Percentiles rank a stretch among this genome's conserved stretches.
phyloP scores from a whole-genome alignment of 306 rosid species.

The Alnus glutinosa region DNA sequence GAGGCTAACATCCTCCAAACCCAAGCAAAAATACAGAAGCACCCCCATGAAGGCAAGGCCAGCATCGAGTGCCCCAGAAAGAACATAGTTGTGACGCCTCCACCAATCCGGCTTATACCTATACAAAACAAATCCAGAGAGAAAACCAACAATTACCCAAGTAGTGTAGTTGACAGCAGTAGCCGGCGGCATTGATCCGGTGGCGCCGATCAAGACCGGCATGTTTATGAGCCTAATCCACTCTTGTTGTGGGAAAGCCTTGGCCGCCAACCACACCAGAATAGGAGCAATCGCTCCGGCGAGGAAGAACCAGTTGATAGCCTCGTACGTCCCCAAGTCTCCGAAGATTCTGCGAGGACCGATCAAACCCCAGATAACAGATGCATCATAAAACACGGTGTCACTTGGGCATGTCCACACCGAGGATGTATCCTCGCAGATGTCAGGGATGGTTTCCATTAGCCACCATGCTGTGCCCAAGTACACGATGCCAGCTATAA shows the following conservation, averaged over 20 bases:
- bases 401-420: constrained; percentile 88
- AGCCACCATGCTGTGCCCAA: constrained; percentile 93
- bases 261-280: constrained; percentile 60
- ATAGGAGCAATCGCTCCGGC: constrained; percentile 76
- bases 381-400: constrained; percentile 87
- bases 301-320: constrained; percentile 79
- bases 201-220: constrained; percentile 77
- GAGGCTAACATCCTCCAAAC: constrained; percentile 52
- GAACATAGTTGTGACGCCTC: constrained; percentile 77
- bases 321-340: constrained; percentile 51
- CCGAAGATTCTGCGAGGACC: constrained; percentile 87
- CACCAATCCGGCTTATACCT: constrained; percentile 76
- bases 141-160: constrained; percentile 68
- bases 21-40: constrained; percentile 63
- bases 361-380: constrained; percentile 88
- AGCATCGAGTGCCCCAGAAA: constrained; percentile 87
- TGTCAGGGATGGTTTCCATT: constrained; percentile 78
- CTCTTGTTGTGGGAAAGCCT: constrained; percentile 62
- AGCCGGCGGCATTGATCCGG: constrained; percentile 83
- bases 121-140: constrained; percentile 70
- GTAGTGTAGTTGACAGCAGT: constrained; percentile 79
- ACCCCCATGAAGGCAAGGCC: constrained; percentile 96
- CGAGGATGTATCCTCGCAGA: constrained; percentile 71
- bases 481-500: constrained; percentile 63
- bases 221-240: constrained; percentile 86